Base-by-base conservation (phyloP, 2,329 filamentous ascomycete species). In the Neoascochyta sp. region DNA sequence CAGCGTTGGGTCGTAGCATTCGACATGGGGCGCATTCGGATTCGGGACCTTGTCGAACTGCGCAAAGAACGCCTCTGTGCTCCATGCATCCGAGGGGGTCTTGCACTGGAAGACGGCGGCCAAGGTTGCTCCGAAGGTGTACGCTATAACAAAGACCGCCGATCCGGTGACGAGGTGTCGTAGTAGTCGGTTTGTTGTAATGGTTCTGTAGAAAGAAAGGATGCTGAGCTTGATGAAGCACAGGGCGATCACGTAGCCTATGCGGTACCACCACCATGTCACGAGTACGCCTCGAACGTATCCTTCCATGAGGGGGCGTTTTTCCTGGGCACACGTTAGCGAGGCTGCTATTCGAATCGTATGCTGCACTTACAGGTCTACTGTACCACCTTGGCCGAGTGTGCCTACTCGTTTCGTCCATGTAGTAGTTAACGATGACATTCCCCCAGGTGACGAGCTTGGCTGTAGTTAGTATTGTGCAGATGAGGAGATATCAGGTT, bases 401-500 rank as follows among this genome's bases (percentile, higher is more conserved):
- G 3, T 39, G 43, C 10, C 50, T 42, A 27, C 54, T 60, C 9
- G 46, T 41, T 14, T 49, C 34, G 27, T 62, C 57, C 40, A 62
- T 57, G 24, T 52, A 62, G 31, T 56, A 57, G 32, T 62, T 63
- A 10, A 60, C 43, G 9, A 57, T 50, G 4, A 57, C 51, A 29
- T 58, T 60, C 10, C 50, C 57, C 60, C 60, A 63, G 12, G 57
- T 57, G 20, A 62, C 28, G 7, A 60, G 17, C 59, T 63, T 14
- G 11, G 18, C 7, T 20, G 19, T 9, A 8, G n/a, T n/a, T n/a
- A n/a, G n/a, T n/a, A n/a, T n/a, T n/a, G n/a, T n/a, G n/a, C n/a
- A n/a, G n/a, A n/a, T n/a, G n/a, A n/a, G n/a, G n/a, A n/a, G n/a
- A n/a, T n/a, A n/a, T n/a, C n/a, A n/a, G n/a, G n/a, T n/a, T n/a